Conservation (phyloP, 306 rosid genomes). For the Vachellia collinsii region DNA sequence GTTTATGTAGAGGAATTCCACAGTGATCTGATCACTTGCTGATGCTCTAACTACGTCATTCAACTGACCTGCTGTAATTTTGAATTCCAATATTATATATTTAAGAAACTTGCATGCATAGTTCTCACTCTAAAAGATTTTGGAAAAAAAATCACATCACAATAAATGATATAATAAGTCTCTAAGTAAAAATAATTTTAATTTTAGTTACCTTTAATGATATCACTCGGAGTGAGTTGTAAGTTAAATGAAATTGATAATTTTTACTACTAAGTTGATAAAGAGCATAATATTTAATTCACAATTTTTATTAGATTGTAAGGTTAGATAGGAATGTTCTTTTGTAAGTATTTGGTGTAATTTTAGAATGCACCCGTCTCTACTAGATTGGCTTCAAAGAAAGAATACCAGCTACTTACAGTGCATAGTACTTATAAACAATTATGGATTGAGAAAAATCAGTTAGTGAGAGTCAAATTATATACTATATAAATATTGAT, state of each 20-base stretch:
- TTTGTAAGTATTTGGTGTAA: too few relatives aligned
- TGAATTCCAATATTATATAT: neutral
- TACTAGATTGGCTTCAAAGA: too few relatives aligned
- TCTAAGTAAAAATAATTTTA: neutral
- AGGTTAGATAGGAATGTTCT: too few relatives aligned
- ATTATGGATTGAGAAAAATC: too few relatives aligned
- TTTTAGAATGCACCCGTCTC: too few relatives aligned
- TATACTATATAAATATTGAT: too few relatives aligned
- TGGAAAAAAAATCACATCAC: neutral
- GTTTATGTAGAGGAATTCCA: neutral
- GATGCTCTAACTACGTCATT: slow-evolving; percentile 30
- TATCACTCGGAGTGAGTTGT: neutral
- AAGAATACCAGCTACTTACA: too few relatives aligned
- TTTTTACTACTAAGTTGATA: neutral
- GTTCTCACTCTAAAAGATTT: neutral
- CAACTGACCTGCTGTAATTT: neutral
- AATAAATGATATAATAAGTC: neutral
- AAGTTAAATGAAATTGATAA: neutral
- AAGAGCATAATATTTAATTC: too few relatives aligned
- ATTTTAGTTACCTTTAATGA: neutral
- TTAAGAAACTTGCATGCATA: neutral
- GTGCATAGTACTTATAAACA: too few relatives aligned
- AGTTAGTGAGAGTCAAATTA: too few relatives aligned
- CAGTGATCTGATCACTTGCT: neutral
- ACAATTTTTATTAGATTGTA: too few relatives aligned